Evolutionary conservation across 2,329 filamentous ascomycete species (phyloP), one percentile per base, ranked within the genome.

Genomic region (Aspergillus niger): DNA sequence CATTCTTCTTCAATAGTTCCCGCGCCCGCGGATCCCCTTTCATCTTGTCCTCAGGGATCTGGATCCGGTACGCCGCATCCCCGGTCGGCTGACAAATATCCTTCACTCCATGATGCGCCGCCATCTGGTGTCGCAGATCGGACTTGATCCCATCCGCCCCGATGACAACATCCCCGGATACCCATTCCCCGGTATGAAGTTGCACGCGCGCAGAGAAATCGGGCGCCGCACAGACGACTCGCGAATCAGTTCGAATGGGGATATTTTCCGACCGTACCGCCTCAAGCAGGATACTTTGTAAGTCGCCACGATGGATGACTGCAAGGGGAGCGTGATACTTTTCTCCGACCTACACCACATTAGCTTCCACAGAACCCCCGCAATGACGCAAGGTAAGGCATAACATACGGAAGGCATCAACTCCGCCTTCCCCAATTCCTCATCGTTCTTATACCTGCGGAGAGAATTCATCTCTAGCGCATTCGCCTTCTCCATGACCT

Each of bases 101-200:
- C 20, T 44, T 8, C 4, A 55, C 38, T 3, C 38, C 52, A 5
- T 43, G 52, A 28, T 55, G 52, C 36, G 38, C 38, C 41, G 52
- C 52, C 36, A 55, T 55, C 15, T 55, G 52, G 38, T 55, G 52
- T 26, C 50, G 50, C 50, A 53, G 38, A 41, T 53, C 32, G 20
- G 50, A 53, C 22, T 41, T 43, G 52, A 30, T 55, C 2, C 52
- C 41, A 30, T 55, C 38, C 36, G 52, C 52, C 22, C 36, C 52
- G 38, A 43, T 44, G 22, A 44, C 32, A 8, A 39, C 32, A 41
- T 30, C 50, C 13, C 17, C 17, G 5, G 7, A n/a, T 30, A 32
- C 50, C 30, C 50, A 53, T n/a, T 17, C 22, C 17, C 17, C 52
- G 24, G 51, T 39, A 13, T 41, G 22, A 32, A 26, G 15, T 11